These are phyloP conservation scores for Jatropha multifida DNA, from an alignment of 441 rosid genomes.

Conservation along the genomic window DNA sequence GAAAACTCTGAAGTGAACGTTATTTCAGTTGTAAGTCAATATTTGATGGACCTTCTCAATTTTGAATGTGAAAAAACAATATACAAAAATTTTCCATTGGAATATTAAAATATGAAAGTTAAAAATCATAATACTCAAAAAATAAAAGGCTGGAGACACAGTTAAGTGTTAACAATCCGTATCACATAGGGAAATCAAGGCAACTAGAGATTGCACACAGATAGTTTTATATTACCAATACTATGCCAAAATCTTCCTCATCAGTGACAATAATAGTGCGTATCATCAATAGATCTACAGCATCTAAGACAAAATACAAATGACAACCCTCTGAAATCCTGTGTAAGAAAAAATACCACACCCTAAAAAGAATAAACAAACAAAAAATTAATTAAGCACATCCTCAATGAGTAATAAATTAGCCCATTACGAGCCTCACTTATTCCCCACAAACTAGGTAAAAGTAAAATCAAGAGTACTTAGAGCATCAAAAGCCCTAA, in stretches of 20 bases:
- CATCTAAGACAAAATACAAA: constrained; percentile 19
- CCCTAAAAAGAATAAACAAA: background rate
- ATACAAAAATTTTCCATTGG: too few species aligned
- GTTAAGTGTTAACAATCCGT: too few species aligned
- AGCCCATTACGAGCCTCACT: constrained; percentile 21
- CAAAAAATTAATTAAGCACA: constrained; percentile 14
- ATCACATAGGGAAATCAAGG: background rate
- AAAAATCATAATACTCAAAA: too few species aligned
- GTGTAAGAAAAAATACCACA: constrained; percentile 14
- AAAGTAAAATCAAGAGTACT: constrained; percentile 21
- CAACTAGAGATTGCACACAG: constrained; percentile 1
- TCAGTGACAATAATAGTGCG: constrained; percentile 11
- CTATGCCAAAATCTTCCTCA: constrained; percentile 16
- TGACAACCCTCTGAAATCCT: constrained; percentile 17
- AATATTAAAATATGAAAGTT: too few species aligned
- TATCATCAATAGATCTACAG: constrained; percentile 18
- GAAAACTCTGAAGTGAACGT: too few species aligned
- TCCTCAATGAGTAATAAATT: constrained; percentile 22
- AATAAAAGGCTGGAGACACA: too few species aligned
- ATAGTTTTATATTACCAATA: background rate
- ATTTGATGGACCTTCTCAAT: too few species aligned
- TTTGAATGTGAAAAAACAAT: too few species aligned
- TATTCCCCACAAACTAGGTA: constrained; percentile 32
- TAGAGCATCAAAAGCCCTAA: constrained; percentile 49
- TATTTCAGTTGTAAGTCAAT: too few species aligned